Base-by-base conservation (phyloP, 2,329 filamentous ascomycete genomes). In the Moelleriella libera region DNA sequence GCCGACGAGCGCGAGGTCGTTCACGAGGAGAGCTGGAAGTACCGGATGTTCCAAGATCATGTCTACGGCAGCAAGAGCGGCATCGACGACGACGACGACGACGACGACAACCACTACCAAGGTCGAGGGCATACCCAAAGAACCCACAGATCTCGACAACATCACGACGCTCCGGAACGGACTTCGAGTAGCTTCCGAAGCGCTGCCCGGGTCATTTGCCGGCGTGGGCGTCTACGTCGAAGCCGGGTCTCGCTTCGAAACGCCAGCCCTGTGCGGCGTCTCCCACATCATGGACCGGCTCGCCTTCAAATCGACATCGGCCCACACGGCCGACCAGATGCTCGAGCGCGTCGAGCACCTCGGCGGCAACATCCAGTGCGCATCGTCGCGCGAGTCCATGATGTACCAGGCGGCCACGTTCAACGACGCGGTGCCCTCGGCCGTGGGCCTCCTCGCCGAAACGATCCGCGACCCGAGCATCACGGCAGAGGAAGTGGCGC, bases 341-440 rank as follows among this genome's bases (percentile, higher is more conserved):
- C 71, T 95, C 21, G 88, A 95, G 64, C 74, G 82, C 34, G 76
- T 96, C 34, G 92, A 97, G 66, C 83, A 82, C 0, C 72, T 98
- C 3, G 92, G 92, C 37, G 92, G 92, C 32, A 96, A 96, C 63
- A 90, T 98, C 50, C 89, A 97, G 68, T 98, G 92, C 68, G 89
- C 90, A 9, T 96, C 89, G 1, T 94, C 88, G 2, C 77, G 92
- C 54, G 92, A 98, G 67, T 88, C 88, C 48, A 78, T 98, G 68
- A 98, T 98, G 92, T 98, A 98, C 71, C 92, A 98, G 66, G 87
- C 88, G 1, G 92, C 92, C 30, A 96, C 89, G 31, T 98, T 98
- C 77, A 98, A 98, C 70, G 83, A 83, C 30, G 83, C 88, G 14
- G 88, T 98, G 7, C 82, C 86, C 6, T 80, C 80, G 7, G 88